Base-by-base conservation (phyloP, 1,284 basidiomycete species). In the Malassezia yamatoensis region DNA sequence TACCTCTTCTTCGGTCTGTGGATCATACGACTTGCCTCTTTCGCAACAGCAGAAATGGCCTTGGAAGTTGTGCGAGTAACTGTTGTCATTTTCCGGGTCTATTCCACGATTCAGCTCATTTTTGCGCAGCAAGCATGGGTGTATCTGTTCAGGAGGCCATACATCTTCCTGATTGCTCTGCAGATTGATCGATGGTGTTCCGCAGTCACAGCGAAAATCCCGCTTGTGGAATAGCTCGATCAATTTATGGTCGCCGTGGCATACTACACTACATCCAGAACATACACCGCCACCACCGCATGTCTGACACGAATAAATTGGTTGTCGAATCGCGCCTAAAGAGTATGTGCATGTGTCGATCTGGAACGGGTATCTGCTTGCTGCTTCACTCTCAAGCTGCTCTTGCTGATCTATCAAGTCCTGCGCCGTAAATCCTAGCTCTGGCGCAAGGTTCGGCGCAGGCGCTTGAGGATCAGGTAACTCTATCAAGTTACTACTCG, bases 31-130 rank as follows among this genome's bases (percentile, higher is more conserved):
- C 51, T 67, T 61, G 15, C 75, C 72, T 7, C 64, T 52, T 20
- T 65, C 66, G 51, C 77, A 77, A 39, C 68, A 65, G 65, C 76
- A 78, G 46, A 78, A 78, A n/a, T 63, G 53, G 24, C 76, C 76
- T 1, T 63, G 59, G 39, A 76, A 77, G 50, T 76, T 76, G 44
- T 63, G 55, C 37, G 68, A 69, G 63, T 77, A 77, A 32, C 48
- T 39, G 37, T 72, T 75, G 20, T 70, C 65, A 45, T 73, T 74
- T 18, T 65, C 63, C 11, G 60, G 56, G 24, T 63, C 67, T 46
- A 60, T 65, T n/a, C 66, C 50, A 15, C 33, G 32, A 29, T 38
- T 41, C 11, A 9, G 2, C 4, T 40, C 63, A 4, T 58, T 52
- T 47, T 60, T 57, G 11, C 68, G 60, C 44, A 71, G 33, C 11